These are phyloP conservation scores for Pontederia crassipes DNA, from an alignment of 176 grass and related monocot species.

Conservation along the genomic window DNA sequence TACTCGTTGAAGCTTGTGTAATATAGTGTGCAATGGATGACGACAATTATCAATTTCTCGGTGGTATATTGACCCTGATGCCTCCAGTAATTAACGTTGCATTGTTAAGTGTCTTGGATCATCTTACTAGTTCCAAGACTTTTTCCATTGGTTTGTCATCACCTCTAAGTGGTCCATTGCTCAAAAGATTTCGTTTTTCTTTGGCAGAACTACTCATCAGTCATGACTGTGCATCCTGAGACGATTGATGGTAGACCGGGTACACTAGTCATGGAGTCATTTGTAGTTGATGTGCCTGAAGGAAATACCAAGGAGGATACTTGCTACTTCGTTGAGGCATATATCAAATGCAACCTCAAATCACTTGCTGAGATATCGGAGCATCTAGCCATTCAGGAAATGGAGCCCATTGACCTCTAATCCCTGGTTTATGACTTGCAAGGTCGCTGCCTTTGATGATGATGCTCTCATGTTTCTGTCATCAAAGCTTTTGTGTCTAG, in stretches of 20 bases:
- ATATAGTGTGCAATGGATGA: too few relatives aligned
- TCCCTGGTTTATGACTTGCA: background rate
- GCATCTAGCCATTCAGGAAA: slow-evolving; percentile 38
- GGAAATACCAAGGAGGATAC: slow-evolving; percentile 88
- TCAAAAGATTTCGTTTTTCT: slow-evolving; percentile 21
- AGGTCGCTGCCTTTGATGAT: too few relatives aligned
- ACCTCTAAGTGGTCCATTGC: slow-evolving; percentile 1
- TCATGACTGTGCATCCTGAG: slow-evolving; percentile 80
- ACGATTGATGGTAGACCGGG: slow-evolving; percentile 55
- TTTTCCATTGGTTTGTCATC: background rate
- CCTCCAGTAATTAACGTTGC: too few relatives aligned
- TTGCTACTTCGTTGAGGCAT: slow-evolving; percentile 79
- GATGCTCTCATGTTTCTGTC: too few relatives aligned
- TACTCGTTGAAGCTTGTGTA: too few relatives aligned
- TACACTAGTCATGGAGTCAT: slow-evolving; percentile 84
- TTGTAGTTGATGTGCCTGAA: slow-evolving; percentile 76
- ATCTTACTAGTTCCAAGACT: background rate
- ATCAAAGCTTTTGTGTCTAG: too few relatives aligned
- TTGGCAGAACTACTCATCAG: slow-evolving; percentile 79
- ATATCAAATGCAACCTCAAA: slow-evolving; percentile 95
- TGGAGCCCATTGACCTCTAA: slow-evolving; percentile 33
- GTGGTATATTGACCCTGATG: too few relatives aligned
- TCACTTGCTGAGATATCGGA: slow-evolving; percentile 78
- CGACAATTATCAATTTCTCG: too few relatives aligned
- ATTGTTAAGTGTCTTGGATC: background rate